Evolutionary conservation across 495 filamentous ascomycete species (phyloP).

Genomic region (Neurospora sp.): DNA sequence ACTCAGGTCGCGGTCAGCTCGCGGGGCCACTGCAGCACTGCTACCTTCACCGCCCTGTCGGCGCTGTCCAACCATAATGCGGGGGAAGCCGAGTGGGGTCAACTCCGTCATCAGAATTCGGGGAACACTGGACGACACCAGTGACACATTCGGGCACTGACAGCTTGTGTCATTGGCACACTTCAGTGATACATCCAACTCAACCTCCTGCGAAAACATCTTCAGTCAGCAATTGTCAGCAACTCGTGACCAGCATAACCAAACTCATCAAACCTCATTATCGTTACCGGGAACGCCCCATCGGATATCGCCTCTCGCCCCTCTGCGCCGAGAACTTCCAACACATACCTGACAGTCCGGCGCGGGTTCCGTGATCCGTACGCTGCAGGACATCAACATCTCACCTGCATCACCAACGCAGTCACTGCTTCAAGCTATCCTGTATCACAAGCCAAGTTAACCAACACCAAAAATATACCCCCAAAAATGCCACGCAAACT

Average conservation of each 20-base stretch:
- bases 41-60: background rate
- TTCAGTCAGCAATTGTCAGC: background rate
- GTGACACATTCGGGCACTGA: background rate
- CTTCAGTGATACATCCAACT: background rate
- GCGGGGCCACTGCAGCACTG: too few relatives aligned
- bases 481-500: conserved; percentile 2
- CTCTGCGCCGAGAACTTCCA: background rate
- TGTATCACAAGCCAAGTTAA: background rate
- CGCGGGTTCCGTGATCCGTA: background rate
- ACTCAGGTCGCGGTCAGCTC: background rate
- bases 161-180: background rate
- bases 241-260: background rate
- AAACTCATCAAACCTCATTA: background rate
- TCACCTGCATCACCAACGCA: background rate
- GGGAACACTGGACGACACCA: background rate
- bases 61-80: background rate
- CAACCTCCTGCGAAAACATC: background rate
- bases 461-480: background rate
- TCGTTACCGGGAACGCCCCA: background rate
- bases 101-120: background rate
- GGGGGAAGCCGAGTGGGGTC: background rate
- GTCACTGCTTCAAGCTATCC: background rate
- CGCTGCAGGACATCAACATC: background rate
- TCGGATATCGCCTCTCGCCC: background rate
- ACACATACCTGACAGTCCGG: background rate